Base-by-base conservation (phyloP, 805 yeast genomes). In the Teunomyces lycoperdinae region DNA sequence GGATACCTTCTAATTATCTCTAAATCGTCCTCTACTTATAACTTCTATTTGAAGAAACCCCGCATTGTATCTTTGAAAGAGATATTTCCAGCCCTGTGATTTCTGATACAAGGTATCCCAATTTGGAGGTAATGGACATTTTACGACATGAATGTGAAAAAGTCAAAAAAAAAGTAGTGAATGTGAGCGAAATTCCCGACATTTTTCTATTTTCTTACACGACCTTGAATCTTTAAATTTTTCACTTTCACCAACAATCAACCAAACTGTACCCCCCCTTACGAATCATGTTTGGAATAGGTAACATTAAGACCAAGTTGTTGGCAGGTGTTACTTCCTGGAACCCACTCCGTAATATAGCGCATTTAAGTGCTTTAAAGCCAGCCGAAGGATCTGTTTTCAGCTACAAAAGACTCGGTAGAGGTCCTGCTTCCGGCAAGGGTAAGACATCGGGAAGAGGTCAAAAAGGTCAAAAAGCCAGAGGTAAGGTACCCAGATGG, bases 371-470 rank as follows among this genome's bases (percentile, higher is more conserved):
- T 2, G 64, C 63, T 27, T 71, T 86, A 54, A 67, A 73, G 34
- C 89, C 91, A 8, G 75, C 83, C 3, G 74, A 74, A 35, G 83
- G 85, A 41, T 81, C 92, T 0, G 83, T 82, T 36, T 73, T 71
- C 44, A 66, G 74, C 13, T 77, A 76, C 61, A 87, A 84, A 62
- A 79, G 97, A 67, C 76, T 92, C 9, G 99, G 99, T 69, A 84
- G 99, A 74, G 98, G 98, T 72, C 96, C 96, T 20, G 90, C 95
- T 36, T 85, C 95, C 32, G 89, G 90, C 16, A 76, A 80, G 55
- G 99, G 99, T 73, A 91, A 92, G 69, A 94, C 98, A 3, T 83
- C 97, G 5, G 96, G 96, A 43, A 80, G 98, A 67, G 99, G 99
- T 76, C 96, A 89, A 62, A 94, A 94, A 73, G 99, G 99, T 81